Conservation (phyloP, 2,329 filamentous ascomycete species). For the Cercospora sesami region DNA sequence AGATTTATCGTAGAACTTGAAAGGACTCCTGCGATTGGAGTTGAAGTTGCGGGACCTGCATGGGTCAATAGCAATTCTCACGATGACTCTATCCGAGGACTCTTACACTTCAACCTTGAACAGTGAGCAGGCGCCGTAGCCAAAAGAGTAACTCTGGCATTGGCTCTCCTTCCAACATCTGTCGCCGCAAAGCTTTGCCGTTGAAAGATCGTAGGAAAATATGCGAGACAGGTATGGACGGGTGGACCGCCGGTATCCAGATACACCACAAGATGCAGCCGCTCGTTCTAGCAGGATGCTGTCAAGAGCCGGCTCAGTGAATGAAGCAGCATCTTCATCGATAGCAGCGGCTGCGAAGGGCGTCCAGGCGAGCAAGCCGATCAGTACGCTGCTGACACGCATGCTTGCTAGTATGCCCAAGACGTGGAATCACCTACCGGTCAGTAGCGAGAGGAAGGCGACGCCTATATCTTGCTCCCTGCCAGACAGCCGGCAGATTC, state of each 20-base stretch:
- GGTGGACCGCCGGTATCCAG: not conserved
- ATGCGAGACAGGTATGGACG: not conserved
- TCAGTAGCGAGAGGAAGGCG: not conserved
- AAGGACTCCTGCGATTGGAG: not conserved
- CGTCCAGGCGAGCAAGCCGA: not conserved
- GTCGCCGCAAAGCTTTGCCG: not conserved
- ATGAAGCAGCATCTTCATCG: not conserved
- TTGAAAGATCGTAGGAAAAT: not conserved
- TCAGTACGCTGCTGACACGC: not conserved
- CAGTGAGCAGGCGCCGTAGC: not conserved
- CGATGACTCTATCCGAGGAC: not conserved
- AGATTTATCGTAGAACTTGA: not conserved
- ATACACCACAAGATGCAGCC: not conserved
- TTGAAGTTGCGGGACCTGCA: not conserved
- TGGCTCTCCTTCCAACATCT: not conserved
- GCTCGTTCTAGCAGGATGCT: not conserved
- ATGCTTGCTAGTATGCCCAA: not conserved
- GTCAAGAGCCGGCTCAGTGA: not conserved
- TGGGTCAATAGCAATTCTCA: not conserved
- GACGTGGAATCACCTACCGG: not conserved
- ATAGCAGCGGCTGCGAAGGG: not conserved
- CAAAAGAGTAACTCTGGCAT: not conserved
- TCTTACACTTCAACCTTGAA: not conserved
- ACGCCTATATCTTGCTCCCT: not conserved
- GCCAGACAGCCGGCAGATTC: not conserved